These are phyloP conservation scores for Chloroidium sp. DNA, from an alignment of 163 green algal genomes.

Conservation along the genomic window DNA sequence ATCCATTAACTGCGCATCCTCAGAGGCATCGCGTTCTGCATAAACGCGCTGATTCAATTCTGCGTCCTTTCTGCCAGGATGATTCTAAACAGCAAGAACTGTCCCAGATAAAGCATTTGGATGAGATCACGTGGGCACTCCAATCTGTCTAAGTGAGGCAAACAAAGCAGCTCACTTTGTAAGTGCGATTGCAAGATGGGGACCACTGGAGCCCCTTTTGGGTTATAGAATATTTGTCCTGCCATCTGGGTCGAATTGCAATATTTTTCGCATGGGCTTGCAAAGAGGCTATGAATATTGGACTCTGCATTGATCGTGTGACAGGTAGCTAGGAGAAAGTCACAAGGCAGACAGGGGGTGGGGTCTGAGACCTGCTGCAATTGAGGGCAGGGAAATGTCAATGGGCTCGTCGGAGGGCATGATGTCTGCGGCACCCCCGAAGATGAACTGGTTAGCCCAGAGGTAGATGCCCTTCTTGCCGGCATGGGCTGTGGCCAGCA, in stretches of 20 bases:
- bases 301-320: neutral
- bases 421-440: conserved; percentile 41
- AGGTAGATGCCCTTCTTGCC: conserved; percentile 82
- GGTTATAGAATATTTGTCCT: neutral
- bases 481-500: conserved; percentile 81
- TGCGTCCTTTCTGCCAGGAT: neutral
- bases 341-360: neutral
- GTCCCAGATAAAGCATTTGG: neutral
- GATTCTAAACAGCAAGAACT: neutral
- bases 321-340: neutral
- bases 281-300: neutral
- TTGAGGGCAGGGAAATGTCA: conserved; percentile 26
- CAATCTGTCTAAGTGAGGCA: conserved; percentile 4
- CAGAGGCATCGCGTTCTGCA: neutral
- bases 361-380: conserved; percentile 7
- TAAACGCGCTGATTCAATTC: neutral
- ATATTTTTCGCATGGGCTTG: neutral
- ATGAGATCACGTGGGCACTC: neutral
- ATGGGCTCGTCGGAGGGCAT: conserved; percentile 30
- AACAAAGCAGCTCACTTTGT: neutral
- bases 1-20: neutral
- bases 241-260: neutral
- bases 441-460: conserved; percentile 77
- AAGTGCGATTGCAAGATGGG: neutral
- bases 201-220: too few species aligned